phyloP scores from a whole-genome alignment of 2,329 filamentous ascomycete species.

The Penicillium sp. region DNA sequence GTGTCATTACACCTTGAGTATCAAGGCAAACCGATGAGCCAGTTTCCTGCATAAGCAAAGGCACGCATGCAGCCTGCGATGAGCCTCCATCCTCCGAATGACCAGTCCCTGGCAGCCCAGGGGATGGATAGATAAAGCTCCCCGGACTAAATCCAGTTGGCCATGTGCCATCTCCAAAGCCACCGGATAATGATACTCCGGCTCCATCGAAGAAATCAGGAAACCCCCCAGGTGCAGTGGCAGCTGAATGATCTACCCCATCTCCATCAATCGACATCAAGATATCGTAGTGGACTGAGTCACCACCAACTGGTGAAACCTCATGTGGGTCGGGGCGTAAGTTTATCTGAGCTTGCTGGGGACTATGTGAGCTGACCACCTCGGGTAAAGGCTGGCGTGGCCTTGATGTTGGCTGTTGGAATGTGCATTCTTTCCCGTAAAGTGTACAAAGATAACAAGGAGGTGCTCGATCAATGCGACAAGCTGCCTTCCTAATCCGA shows the following conservation, averaged over 20 bases:
- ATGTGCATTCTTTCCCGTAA: conserved; percentile 4
- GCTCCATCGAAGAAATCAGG: neutral
- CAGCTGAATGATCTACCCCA: neutral
- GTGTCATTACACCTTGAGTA: neutral
- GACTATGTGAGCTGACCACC: neutral
- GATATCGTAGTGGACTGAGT: neutral
- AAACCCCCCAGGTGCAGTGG: neutral
- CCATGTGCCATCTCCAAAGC: conserved; percentile 1
- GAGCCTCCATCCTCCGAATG: neutral
- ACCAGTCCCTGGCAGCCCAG: neutral
- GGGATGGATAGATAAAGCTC: neutral
- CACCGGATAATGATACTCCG: neutral
- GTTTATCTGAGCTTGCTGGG: neutral
- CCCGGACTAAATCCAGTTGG: conserved; percentile 1
- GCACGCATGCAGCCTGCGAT: neutral
- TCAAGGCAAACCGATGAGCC: neutral
- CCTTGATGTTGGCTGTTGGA: neutral
- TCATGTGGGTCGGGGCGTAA: neutral
- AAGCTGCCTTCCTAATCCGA: neutral
- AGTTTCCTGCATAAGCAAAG: neutral
- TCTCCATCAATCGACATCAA: neutral
- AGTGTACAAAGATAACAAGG: conserved; percentile 3
- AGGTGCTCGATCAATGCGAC: conserved; percentile 1
- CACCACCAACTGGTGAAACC: neutral
- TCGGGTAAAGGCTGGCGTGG: neutral